Evolutionary conservation across 768 basidiomycete species (phyloP), one percentile per base, ranked within the genome.

Genomic region (Myochromella boudieri): DNA sequence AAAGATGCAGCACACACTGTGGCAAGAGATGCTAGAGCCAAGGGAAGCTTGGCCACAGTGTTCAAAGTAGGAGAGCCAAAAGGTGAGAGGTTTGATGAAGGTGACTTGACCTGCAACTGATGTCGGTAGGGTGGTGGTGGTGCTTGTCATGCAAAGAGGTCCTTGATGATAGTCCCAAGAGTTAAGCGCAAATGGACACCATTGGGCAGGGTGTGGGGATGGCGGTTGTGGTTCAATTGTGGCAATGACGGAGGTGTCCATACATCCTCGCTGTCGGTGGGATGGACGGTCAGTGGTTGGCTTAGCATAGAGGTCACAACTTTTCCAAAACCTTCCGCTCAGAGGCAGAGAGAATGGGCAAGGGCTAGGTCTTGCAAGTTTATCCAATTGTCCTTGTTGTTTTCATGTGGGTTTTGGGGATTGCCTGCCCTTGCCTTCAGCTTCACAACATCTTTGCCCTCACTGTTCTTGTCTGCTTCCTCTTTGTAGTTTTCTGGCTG

Each of bases 251-350:
- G 78, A 29, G 78, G 76, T 2, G 78, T 74, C 37, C 72, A 61
- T 10, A 70, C 52, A 49, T 80, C 82, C 21, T 81, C 81, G 26
- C 76, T 78, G 31, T 77, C 72, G 27, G 75, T 65, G 3, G 80
- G 78, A 31, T 80, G 80, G 10, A 81, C 65, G 1, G 80, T 77
- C 1, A 88, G 89, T 0, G 86, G 85, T 52, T 91, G 87, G 44
- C 82, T 81, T 11, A 92, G 78, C 87, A 92, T 91, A 34, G 83
- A 76, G 0, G 78, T 81, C 39, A 89, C 77, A 32, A 92, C 87
- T 58, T 89, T 91, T 63, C 91, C 91, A n/a, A 92, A 74, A 10
- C 85, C 84, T 53, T 91, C 87, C 1, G 91, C 86, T 22, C 87
- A 81, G 22, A 88, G 70, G 44, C 86, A 74, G 26, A 91, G 76